These are phyloP conservation scores for Sclerotinia minor DNA, from an alignment of 2,329 filamentous ascomycete genomes.

Conservation along the genomic window DNA sequence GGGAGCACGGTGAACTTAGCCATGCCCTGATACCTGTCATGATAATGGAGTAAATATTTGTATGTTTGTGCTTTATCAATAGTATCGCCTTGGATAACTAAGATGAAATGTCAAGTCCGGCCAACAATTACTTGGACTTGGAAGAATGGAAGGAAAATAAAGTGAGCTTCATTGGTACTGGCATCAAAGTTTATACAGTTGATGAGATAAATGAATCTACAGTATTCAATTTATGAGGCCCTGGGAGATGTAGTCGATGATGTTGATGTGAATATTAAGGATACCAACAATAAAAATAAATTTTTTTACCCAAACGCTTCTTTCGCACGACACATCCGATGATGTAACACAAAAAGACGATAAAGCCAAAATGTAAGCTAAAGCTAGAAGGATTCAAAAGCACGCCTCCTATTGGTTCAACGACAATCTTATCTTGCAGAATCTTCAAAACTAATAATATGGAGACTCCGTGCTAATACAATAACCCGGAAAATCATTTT, in stretches of 20 bases:
- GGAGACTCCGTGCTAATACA: no score
- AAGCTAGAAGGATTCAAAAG: background rate
- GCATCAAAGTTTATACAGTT: background rate
- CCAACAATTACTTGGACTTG: no score
- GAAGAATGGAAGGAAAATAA: no score
- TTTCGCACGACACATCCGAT: background rate
- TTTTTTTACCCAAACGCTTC: no score
- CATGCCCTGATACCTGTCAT: no score
- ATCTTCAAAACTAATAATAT: background rate
- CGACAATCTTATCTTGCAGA: constrained; percentile 14
- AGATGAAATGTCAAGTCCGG: no score
- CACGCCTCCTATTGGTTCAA: background rate
- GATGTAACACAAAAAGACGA: background rate
- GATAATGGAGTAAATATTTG: no score
- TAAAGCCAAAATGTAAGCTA: background rate
- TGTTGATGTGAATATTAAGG: background rate
- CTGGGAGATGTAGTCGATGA: background rate
- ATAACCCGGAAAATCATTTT: constrained; percentile 15
- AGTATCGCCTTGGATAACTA: no score
- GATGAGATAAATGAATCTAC: background rate
- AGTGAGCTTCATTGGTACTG: background rate
- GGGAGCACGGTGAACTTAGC: no score
- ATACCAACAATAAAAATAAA: no score
- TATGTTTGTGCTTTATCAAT: no score
- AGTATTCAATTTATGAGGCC: background rate